Percentiles rank a stretch among this genome's conserved stretches.
Evolutionary conservation across 192 early-diverging fungal genomes (phyloP).

Genomic region (Coemansia sp.): DNA sequence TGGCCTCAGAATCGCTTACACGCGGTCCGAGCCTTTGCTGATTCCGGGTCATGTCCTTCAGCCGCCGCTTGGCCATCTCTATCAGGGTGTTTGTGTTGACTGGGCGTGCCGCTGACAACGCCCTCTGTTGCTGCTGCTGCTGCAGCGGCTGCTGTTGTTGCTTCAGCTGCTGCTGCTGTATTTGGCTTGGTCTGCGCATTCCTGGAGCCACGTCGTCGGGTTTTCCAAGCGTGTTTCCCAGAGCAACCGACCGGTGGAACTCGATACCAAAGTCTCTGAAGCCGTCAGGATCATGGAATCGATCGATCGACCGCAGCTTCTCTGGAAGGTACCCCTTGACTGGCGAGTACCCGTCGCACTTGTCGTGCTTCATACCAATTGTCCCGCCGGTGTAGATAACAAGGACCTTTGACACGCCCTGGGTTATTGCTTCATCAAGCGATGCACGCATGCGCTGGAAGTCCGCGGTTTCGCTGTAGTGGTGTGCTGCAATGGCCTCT

Average conservation of each 20-base stretch:
- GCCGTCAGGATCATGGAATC: conserved; percentile 79
- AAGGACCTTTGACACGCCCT: conserved; percentile 77
- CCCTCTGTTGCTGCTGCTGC: neutral
- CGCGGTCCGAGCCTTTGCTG: conserved; percentile 9
- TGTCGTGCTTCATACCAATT: conserved; percentile 83
- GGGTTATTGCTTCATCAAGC: conserved; percentile 62
- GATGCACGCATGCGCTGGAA: conserved; percentile 57
- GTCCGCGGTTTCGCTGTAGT: conserved; percentile 53
- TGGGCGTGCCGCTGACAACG: neutral
- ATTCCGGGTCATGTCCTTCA: conserved; percentile 35
- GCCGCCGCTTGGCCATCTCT: conserved; percentile 31
- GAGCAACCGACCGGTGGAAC: conserved; percentile 43
- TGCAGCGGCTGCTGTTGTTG: neutral
- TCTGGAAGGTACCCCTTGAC: conserved; percentile 78
- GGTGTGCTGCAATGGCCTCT: conserved; percentile 33
- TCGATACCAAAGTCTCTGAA: conserved; percentile 47
- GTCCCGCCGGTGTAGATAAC: conserved; percentile 96
- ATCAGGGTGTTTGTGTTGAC: conserved; percentile 27
- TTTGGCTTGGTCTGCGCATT: conserved; percentile 1
- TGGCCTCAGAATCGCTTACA: neutral
- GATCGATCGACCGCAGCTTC: conserved; percentile 68
- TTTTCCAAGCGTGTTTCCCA: conserved; percentile 7
- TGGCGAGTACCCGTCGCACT: conserved; percentile 67
- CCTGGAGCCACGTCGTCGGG: conserved; percentile 5
- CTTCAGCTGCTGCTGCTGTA: neutral